These are phyloP conservation scores for Elaeagnus macrophylla DNA, from an alignment of 306 rosid genomes.

Conservation along the genomic window DNA sequence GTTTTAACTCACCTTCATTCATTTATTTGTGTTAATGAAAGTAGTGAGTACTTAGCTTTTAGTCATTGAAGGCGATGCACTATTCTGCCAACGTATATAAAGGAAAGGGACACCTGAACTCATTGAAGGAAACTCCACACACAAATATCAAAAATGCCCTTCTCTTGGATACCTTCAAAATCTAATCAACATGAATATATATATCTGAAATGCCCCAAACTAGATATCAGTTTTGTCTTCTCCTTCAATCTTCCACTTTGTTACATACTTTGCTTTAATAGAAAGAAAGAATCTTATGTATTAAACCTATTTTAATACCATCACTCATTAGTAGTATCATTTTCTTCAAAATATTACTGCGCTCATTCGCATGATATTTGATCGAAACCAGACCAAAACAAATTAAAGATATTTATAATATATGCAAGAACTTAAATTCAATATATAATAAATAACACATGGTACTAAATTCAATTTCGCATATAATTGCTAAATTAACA, in stretches of 20 bases:
- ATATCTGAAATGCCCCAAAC: not conserved
- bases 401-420: too few species aligned
- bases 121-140: conserved; percentile 12
- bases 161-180: not conserved
- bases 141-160: too few species aligned
- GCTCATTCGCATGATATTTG: too few species aligned
- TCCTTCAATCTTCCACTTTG: not conserved
- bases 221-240: not conserved
- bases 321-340: not conserved
- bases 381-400: too few species aligned
- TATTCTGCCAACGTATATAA: not conserved
- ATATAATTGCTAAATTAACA: too few species aligned
- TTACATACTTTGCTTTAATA: conserved; percentile 7
- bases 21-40: not conserved
- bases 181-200: conserved; percentile 4
- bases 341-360: too few species aligned
- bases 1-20: too few species aligned
- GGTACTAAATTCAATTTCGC: too few species aligned
- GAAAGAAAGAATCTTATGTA: not conserved
- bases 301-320: not conserved
- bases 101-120: conserved; percentile 6
- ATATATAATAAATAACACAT: too few species aligned
- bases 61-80: conserved; percentile 3
- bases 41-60: not conserved
- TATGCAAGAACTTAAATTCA: too few species aligned